Evolutionary conservation across 257 asterid species (phyloP), one percentile per base, ranked within the genome.

Genomic region (Mentha longifolia): DNA sequence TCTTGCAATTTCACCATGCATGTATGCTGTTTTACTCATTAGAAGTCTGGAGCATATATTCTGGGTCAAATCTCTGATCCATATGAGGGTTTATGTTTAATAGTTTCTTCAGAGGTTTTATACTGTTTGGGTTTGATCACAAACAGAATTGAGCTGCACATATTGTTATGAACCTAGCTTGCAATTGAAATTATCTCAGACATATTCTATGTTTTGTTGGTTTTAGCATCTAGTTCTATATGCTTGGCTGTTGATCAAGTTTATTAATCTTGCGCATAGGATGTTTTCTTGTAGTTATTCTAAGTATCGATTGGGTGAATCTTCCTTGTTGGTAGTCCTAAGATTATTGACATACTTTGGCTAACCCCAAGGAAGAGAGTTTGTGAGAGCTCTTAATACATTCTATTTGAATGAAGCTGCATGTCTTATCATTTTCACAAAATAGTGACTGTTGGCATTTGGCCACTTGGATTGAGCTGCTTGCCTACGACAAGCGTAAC

Each of bases 191-290:
- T 55, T 52, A 45, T 69, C 60, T 61, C 56, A 17, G 20, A 10
- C 6, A 22, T 5, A 20, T 56, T 28, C 39, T 4, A 13, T 3
- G 37, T 55, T 64, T 76, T 51, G 17, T 8, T 66, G 46, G n/a
- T 35, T 11, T 56, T 57, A 9, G 72, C 65, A 45, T 46, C 43
- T 25, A 17, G 31, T 54, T 59, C 31, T 41, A 6, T 20, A 41
- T 11, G 45, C 3, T 60, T 54, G 63, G 39, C 57, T 50, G 41
- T 19, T 49, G 22, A 49, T 76, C 52, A 14, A 69, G 73, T 56
- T 65, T 63, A 57, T 42, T 43, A 15, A 70, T 47, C 67, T 77
- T 39, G 37, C 37, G 37, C 33, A 59, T 72, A 33, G n/a, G 71
- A 4, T 33, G 51, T 35, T 41, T 65, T 28, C 55, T 33, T 14